Base-by-base conservation (phyloP, 1,284 basidiomycete genomes). In the Amylostereum chailletii region DNA sequence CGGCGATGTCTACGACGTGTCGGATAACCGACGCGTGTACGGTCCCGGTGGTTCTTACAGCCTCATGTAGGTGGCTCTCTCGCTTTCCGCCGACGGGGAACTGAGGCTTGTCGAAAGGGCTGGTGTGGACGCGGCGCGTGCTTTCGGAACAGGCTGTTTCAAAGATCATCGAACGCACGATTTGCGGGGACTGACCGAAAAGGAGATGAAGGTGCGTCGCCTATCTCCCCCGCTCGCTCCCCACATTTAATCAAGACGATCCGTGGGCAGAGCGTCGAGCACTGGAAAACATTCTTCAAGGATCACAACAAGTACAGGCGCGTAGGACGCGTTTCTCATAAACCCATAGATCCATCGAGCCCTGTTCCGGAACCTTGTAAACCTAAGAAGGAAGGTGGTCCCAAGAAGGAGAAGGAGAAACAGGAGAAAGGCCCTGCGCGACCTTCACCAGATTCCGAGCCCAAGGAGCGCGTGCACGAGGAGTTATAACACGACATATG, bases 71-170 rank as follows among this genome's bases (percentile, higher is more conserved):
- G 83, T 73, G 48, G 45, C 48, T 53, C 42, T 34, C 51, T 34
- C 29, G 37, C 38, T 50, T 52, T 48, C 50, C 46, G 32, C 40
- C 45, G 40, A 33, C 10, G 10, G 19, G 26, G 6, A n/a, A 10
- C 19, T 37, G 8, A 40, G 38, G 29, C 60, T 19, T 19, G 19
- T 19, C 19, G 19, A 19, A 19, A 93, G 91, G 72, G 83, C 90
- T 49, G 94, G 94, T 6, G 69, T 76, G 49, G 94, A 97, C 64
- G 92, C 90, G 9, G 88, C 90, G 32, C 73, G 94, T 57, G 87
- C 93, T 0, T 97, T 90, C 67, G 89, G 81, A 34, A 97, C 94
- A 1, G 93, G 93, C 4, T 97, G 94, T 66, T 96, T 97, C 72
- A 75, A 83, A 60, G 77, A 78, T 9, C 94, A 97, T 67, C 77